phyloP scores from a whole-genome alignment of 1,139 yeast species.

The Pichia sp. region DNA sequence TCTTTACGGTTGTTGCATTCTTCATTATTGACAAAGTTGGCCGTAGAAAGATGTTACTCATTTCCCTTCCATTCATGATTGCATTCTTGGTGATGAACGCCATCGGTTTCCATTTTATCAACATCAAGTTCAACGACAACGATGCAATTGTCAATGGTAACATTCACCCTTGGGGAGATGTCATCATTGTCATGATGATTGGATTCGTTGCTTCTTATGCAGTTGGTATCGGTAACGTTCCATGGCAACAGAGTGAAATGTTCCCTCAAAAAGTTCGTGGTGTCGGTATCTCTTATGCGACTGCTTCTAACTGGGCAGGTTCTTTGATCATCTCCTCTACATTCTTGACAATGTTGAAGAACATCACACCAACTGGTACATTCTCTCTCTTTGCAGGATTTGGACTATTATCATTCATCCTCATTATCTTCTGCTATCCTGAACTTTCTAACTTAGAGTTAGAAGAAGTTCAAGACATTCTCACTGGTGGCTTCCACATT shows the following conservation, averaged over 20 bases:
- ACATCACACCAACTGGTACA: slow-evolving; percentile 92
- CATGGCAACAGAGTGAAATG: slow-evolving; percentile 96
- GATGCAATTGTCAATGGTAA: slow-evolving; percentile 36
- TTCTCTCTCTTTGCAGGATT: slow-evolving; percentile 85
- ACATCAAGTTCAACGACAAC: slow-evolving; percentile 46
- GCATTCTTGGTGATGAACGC: slow-evolving; percentile 71
- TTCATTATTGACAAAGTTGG: slow-evolving; percentile 81
- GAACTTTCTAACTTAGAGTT: slow-evolving; percentile 85
- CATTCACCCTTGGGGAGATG: slow-evolving; percentile 78
- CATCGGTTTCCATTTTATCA: slow-evolving; percentile 80
- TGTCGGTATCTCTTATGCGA: slow-evolving; percentile 82
- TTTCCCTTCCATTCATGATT: slow-evolving; percentile 77
- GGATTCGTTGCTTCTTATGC: slow-evolving; percentile 85
- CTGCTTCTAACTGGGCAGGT: slow-evolving; percentile 97
- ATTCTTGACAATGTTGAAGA: slow-evolving; percentile 87
- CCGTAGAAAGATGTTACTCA: slow-evolving; percentile 67
- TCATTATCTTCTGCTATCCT: slow-evolving; percentile 80
- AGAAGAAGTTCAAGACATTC: slow-evolving; percentile 80
- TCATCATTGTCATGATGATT: slow-evolving; percentile 80
- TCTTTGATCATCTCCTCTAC: slow-evolving; percentile 86
- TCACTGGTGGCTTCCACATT: slow-evolving; percentile 80
- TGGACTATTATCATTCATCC: slow-evolving; percentile 60
- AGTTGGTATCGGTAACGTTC: slow-evolving; percentile 91
- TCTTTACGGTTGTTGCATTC: slow-evolving; percentile 77
- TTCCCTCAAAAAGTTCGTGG: slow-evolving; percentile 93